These are phyloP conservation scores for Xerocomus brunneocitrinus DNA, from an alignment of 768 basidiomycete species.

Conservation along the genomic window DNA sequence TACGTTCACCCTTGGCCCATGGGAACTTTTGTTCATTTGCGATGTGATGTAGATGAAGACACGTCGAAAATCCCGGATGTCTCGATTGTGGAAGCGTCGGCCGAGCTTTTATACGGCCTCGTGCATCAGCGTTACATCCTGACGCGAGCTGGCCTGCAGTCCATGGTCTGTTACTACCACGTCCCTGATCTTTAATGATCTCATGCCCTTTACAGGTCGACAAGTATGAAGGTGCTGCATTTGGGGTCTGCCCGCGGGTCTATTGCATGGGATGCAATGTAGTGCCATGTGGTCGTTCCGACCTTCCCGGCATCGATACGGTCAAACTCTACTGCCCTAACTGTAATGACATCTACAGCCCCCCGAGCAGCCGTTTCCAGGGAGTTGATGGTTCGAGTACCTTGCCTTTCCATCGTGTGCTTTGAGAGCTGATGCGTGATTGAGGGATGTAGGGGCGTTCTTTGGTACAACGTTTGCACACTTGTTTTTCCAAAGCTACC, in stretches of 20 bases:
- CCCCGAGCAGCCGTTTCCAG: conserved; percentile 92
- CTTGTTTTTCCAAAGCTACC: conserved; percentile 96
- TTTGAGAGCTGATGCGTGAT: conserved; percentile 12
- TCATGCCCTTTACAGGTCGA: conserved; percentile 58
- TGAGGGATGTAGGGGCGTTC: conserved; percentile 72
- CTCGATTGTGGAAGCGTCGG: conserved; percentile 95
- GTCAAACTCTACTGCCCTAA: conserved; percentile 98
- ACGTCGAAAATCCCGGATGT: conserved; percentile 96
- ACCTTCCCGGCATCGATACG: conserved; percentile 93
- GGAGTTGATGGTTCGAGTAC: conserved; percentile 78
- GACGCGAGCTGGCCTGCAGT: conserved; percentile 87
- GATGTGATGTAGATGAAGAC: conserved; percentile 66
- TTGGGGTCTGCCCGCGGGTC: conserved; percentile 94
- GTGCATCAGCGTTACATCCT: conserved; percentile 98
- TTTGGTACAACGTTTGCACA: conserved; percentile 99
- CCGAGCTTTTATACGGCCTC: conserved; percentile 94
- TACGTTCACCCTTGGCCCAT: conserved; percentile 37
- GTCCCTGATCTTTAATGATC: conserved; percentile 14
- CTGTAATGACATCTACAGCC: conserved; percentile 95
- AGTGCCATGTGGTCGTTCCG: conserved; percentile 92
- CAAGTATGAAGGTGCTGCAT: conserved; percentile 89
- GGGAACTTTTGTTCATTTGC: conserved; percentile 10
- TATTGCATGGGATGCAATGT: conserved; percentile 87
- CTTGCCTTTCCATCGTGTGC: conserved; percentile 6
- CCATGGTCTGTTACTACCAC: conserved; percentile 63